Percentiles rank a stretch among this genome's conserved stretches.
Conservation (phyloP, 257 asterid species). For the Capsicum pubescens region DNA sequence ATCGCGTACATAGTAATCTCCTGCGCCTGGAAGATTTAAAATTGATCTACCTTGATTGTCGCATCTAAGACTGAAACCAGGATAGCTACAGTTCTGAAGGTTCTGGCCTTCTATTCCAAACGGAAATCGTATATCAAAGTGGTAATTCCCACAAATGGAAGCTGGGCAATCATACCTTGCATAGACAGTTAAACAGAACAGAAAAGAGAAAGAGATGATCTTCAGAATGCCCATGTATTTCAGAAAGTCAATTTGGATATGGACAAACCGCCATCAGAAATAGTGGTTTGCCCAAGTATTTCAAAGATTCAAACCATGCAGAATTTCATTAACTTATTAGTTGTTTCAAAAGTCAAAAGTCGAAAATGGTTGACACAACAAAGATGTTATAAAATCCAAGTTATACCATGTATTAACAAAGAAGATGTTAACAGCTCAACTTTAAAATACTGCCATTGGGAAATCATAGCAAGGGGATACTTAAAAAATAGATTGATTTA, state of each 20-base stretch:
- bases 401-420: background rate
- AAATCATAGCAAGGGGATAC: background rate
- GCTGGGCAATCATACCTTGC: slow-evolving; percentile 47
- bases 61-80: slow-evolving; percentile 57
- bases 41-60: slow-evolving; percentile 16
- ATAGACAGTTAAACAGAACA: slow-evolving; percentile 36
- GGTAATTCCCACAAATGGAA: slow-evolving; percentile 31
- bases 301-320: background rate
- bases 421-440: slow-evolving; percentile 18
- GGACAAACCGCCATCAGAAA: slow-evolving; percentile 1
- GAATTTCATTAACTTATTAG: slow-evolving; percentile 18
- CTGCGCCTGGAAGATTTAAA: slow-evolving; percentile 60
- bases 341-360: slow-evolving; percentile 13
- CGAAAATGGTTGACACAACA: background rate
- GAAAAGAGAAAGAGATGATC: slow-evolving; percentile 35
- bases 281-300: background rate
- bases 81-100: slow-evolving; percentile 55
- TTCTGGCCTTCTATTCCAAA: slow-evolving; percentile 43
- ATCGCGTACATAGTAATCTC: slow-evolving; percentile 53
- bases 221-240: slow-evolving; percentile 53
- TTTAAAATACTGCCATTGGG: slow-evolving; percentile 19
- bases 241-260: slow-evolving; percentile 4
- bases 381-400: slow-evolving; percentile 7
- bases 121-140: slow-evolving; percentile 47
- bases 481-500: background rate